Conservation (phyloP, 2,329 filamentous ascomycete species). For the Zymoseptoria brevis region DNA sequence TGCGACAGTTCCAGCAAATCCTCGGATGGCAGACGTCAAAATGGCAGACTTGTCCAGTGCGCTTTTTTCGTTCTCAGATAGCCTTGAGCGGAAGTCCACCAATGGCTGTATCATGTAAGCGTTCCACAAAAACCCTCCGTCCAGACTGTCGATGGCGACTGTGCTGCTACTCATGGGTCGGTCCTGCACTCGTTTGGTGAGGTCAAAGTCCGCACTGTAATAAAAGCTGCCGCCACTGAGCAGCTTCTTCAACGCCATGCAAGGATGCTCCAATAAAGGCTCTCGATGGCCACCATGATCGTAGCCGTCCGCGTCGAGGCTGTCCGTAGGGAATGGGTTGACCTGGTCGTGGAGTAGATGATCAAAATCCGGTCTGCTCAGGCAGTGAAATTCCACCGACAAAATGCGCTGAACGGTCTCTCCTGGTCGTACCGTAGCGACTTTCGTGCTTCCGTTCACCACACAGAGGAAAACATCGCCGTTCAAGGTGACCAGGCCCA, state of each 20-base stretch:
- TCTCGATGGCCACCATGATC: slow-evolving; percentile 56
- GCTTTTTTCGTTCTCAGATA: slow-evolving; percentile 66
- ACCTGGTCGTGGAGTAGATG: slow-evolving; percentile 55
- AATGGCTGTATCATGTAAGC: slow-evolving; percentile 96
- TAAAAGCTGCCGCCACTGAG: slow-evolving; percentile 92
- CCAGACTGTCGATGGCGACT: slow-evolving; percentile 86
- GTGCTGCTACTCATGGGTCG: slow-evolving; percentile 51
- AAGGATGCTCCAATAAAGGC: slow-evolving; percentile 72
- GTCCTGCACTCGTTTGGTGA: slow-evolving; percentile 88
- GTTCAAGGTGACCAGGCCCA: slow-evolving; percentile 77
- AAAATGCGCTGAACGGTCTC: slow-evolving; percentile 85
- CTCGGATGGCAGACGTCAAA: slow-evolving; percentile 85
- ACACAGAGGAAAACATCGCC: slow-evolving; percentile 86
- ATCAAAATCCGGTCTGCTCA: slow-evolving; percentile 82
- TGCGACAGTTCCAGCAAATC: slow-evolving; percentile 80
- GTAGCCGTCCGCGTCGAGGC: slow-evolving; percentile 46
- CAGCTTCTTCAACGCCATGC: slow-evolving; percentile 81
- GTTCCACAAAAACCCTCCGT: slow-evolving; percentile 93
- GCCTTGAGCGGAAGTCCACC: slow-evolving; percentile 75
- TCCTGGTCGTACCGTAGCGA: slow-evolving; percentile 74
- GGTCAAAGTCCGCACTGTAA: slow-evolving; percentile 95
- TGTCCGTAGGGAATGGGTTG: slow-evolving; percentile 48
- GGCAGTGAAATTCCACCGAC: slow-evolving; percentile 81
- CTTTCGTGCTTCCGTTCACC: slow-evolving; percentile 68
- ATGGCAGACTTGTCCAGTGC: slow-evolving; percentile 81